Percentiles rank a stretch among this genome's conserved stretches.
Evolutionary conservation across 2,329 filamentous ascomycete species (phyloP).

Genomic region (Parafenestella ontariensis): DNA sequence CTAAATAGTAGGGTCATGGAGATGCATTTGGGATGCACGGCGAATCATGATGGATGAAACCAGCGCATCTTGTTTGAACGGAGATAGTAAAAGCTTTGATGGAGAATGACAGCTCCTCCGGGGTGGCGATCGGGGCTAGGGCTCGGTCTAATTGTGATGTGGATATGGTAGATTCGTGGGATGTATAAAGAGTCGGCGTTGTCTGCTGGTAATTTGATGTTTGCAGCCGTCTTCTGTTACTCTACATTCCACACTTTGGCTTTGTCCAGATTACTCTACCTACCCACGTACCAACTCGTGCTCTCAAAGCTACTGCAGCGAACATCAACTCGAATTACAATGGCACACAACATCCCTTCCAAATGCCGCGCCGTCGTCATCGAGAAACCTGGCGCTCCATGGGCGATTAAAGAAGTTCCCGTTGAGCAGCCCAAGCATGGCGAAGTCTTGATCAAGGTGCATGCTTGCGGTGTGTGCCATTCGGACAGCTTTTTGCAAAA

Average conservation of each 20-base stretch:
- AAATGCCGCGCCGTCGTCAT: conserved; percentile 72
- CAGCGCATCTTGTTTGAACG: neutral
- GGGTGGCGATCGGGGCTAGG: too few relatives aligned
- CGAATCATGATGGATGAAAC: too few relatives aligned
- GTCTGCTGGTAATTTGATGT: too few relatives aligned
- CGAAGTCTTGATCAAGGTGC: conserved; percentile 73
- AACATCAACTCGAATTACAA: too few relatives aligned
- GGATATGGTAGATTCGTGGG: too few relatives aligned
- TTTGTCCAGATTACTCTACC: too few relatives aligned
- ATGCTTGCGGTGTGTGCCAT: conserved; percentile 76
- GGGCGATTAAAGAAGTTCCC: conserved; percentile 66
- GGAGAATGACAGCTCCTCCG: neutral
- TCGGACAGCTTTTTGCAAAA: conserved; percentile 58
- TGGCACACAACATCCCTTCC: conserved; percentile 57
- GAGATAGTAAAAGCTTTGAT: neutral
- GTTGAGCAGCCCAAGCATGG: conserved; percentile 63
- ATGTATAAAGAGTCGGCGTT: too few relatives aligned
- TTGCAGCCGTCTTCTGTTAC: too few relatives aligned
- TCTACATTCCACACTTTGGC: too few relatives aligned
- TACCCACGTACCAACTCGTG: too few relatives aligned
- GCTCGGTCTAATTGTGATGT: too few relatives aligned
- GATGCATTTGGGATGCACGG: neutral
- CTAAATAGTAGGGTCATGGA: neutral
- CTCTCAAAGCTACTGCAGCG: too few relatives aligned
- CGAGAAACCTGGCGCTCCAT: conserved; percentile 58